Evolutionary conservation across 805 yeast genomes (phyloP), one percentile per base, ranked within the genome.

Genomic region (Sugiyamaella marilandica): DNA sequence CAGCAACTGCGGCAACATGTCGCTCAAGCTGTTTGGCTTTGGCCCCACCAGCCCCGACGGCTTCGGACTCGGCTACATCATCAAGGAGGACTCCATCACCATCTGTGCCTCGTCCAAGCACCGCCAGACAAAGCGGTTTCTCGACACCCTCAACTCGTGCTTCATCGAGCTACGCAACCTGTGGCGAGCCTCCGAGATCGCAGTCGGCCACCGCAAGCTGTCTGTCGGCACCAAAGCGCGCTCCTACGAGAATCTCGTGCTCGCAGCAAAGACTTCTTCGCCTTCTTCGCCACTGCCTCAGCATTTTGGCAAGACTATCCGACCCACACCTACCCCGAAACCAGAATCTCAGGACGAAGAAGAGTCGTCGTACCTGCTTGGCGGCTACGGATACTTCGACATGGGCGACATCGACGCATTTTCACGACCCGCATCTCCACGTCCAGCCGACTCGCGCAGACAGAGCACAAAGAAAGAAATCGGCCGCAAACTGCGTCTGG

Each of bases 11-110:
- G 97, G 97, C 36, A 90, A 90, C 66, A 95, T 96, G 5, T 85
- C 96, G 1, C 74, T 90, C 53, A 83, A 85, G 57, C 74, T 85
- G 47, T 90, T 90, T 72, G 97, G 97, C 0, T 90, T 90, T 64
- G 95, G 96, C 2, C 97, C 97, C 2, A 91, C 89, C 1, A 76
- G 85, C 11, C 85, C 89, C 46, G 91, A 87, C 63, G 97, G 97
- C 2, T 89, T 85, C 68, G 97, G 97, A n/a, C 78, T 90, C 35
- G 96, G 96, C 3, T 90, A 90, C 66, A 87, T 90, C 59, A 85
- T 90, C 60, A 89, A 91, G 67, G 80, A 75, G 41, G 87, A 88
- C 63, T 82, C 88, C 18, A 80, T 90, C 26, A 80, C 90, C 1
- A 78, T 90, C 9, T 88, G 95, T 48, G 85, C 87, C 2, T 83